phyloP scores from a whole-genome alignment of 1,139 yeast genomes.

The Sugiyamaella castrensis region DNA sequence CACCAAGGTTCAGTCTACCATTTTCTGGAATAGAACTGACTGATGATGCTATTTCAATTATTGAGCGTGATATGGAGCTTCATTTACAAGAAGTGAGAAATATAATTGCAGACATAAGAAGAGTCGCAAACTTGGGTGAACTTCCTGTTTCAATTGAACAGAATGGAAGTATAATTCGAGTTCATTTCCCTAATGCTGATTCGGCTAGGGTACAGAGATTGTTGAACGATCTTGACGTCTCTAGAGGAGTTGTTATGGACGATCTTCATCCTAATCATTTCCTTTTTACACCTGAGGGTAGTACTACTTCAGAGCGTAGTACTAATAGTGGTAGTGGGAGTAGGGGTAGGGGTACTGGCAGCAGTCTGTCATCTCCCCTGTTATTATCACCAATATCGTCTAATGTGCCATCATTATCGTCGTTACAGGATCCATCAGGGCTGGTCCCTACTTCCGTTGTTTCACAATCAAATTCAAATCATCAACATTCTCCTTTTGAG shows the following conservation, averaged over 20 bases:
- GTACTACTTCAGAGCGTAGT: neutral
- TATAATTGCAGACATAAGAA: slow-evolving; percentile 31
- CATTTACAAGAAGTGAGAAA: slow-evolving; percentile 28
- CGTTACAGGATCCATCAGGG: slow-evolving; percentile 3
- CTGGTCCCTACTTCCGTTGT: slow-evolving; percentile 2
- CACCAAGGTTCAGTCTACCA: slow-evolving; percentile 33
- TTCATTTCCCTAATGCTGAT: slow-evolving; percentile 41
- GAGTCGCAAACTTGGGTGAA: slow-evolving; percentile 37
- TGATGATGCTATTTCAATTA: slow-evolving; percentile 23
- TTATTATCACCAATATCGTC: neutral
- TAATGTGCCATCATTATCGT: slow-evolving; percentile 6
- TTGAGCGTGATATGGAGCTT: slow-evolving; percentile 29
- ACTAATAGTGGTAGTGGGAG: slow-evolving; percentile 6
- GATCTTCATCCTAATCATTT: slow-evolving; percentile 12
- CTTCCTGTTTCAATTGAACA: slow-evolving; percentile 37
- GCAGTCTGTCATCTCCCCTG: neutral
- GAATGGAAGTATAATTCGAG: slow-evolving; percentile 31
- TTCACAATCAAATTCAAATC: neutral
- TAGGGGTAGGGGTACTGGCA: neutral
- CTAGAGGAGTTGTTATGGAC: slow-evolving; percentile 32
- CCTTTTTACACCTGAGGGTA: slow-evolving; percentile 6
- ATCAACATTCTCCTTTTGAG: neutral
- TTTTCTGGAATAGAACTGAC: slow-evolving; percentile 31
- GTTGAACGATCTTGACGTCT: slow-evolving; percentile 35
- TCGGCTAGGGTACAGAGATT: slow-evolving; percentile 33